These are phyloP conservation scores for Cryptococcus sp. DNA, from an alignment of 1,284 basidiomycete genomes.

Conservation along the genomic window DNA sequence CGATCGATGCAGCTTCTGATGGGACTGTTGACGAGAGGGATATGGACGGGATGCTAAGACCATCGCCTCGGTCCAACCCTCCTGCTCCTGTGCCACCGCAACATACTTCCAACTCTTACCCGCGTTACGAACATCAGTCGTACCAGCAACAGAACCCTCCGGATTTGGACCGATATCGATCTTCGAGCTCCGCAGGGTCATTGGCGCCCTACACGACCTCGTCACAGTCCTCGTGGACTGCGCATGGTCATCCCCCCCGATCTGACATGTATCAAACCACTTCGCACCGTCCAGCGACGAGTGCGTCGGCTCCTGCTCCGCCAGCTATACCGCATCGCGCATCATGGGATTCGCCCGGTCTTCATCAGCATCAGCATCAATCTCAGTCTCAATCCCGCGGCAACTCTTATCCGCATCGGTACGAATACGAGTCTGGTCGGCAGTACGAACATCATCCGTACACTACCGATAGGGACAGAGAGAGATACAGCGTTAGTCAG, in stretches of 20 bases:
- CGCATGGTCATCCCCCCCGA: not conserved
- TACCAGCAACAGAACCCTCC: conserved; percentile 6
- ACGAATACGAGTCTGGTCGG: too few relatives aligned
- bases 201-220: not conserved
- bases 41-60: conserved; percentile 25
- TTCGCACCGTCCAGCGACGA: not conserved
- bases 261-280: not conserved
- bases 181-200: conserved; percentile 4
- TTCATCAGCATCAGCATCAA: conserved; percentile 3
- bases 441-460: too few relatives aligned
- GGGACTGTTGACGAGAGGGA: conserved; percentile 47
- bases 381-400: not conserved
- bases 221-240: too few relatives aligned
- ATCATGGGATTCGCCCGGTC: conserved; percentile 1
- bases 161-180: conserved; percentile 17
- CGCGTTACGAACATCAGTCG: conserved; percentile 3
- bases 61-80: conserved; percentile 21
- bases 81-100: conserved; percentile 8
- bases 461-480: too few relatives aligned
- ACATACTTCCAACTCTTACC: not conserved
- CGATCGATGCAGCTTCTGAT: conserved; percentile 40
- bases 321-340: not conserved
- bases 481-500: too few relatives aligned
- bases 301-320: not conserved
- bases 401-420: not conserved